phyloP scores from a whole-genome alignment of 1,284 basidiomycete species.

The Volvariella surrecta region DNA sequence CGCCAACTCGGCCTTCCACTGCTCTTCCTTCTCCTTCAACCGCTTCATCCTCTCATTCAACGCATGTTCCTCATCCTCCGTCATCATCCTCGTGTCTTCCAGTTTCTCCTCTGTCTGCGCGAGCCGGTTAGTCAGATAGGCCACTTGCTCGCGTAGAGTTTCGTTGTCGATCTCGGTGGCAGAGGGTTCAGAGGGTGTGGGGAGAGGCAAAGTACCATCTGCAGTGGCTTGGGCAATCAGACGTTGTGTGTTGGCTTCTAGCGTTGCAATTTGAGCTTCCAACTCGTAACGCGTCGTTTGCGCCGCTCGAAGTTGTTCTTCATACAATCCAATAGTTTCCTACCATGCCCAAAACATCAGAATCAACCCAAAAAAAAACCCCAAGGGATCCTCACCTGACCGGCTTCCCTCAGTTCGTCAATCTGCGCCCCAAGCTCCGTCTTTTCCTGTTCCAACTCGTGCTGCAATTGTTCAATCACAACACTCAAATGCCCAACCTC shows the following conservation, averaged over 20 bases:
- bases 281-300: slow-evolving; percentile 73
- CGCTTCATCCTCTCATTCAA: slow-evolving; percentile 60
- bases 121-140: slow-evolving; percentile 78
- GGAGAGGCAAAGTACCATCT: neutral
- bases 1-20: slow-evolving; percentile 58
- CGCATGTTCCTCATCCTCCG: slow-evolving; percentile 68
- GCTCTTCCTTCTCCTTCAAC: slow-evolving; percentile 72
- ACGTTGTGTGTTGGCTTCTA: slow-evolving; percentile 44
- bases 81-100: slow-evolving; percentile 64
- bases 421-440: slow-evolving; percentile 62
- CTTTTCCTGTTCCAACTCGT: slow-evolving; percentile 58
- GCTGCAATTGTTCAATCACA: slow-evolving; percentile 45
- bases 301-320: slow-evolving; percentile 70
- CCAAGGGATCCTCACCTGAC: slow-evolving; percentile 48
- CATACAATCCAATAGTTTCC: slow-evolving; percentile 91
- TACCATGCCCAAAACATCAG: slow-evolving; percentile 19
- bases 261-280: slow-evolving; percentile 55
- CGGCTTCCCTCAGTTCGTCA: slow-evolving; percentile 75
- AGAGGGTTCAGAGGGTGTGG: slow-evolving; percentile 25
- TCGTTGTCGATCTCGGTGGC: slow-evolving; percentile 91
- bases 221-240: slow-evolving; percentile 27
- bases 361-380: slow-evolving; percentile 2
- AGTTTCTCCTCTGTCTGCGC: slow-evolving; percentile 76
- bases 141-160: slow-evolving; percentile 78
- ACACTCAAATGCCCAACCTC: slow-evolving; percentile 44